Evolutionary conservation across 2,329 filamentous ascomycete genomes (phyloP).

Genomic region (Claviceps humidiphila): DNA sequence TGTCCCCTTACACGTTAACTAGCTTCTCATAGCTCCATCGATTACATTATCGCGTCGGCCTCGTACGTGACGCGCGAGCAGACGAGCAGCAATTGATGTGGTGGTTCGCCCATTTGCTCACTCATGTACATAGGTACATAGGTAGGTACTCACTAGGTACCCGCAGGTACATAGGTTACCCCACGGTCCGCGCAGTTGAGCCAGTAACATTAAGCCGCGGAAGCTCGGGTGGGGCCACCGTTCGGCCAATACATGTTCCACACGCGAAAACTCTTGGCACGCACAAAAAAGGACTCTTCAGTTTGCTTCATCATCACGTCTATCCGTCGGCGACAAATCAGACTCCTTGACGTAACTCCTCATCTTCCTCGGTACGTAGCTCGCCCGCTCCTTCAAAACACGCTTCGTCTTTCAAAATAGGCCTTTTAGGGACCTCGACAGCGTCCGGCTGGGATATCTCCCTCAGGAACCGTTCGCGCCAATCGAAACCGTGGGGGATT

Average conservation of each 20-base stretch:
- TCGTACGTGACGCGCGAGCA: too few relatives aligned
- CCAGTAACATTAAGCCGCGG: not conserved
- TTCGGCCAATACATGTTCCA: constrained; percentile 26
- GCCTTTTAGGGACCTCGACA: too few relatives aligned
- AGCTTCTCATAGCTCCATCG: too few relatives aligned
- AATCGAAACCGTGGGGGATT: not conserved
- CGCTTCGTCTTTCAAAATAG: not conserved
- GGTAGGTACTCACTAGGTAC: too few relatives aligned
- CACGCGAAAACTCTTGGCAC: constrained; percentile 31
- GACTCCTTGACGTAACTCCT: constrained; percentile 19
- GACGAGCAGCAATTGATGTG: too few relatives aligned
- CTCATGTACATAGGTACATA: too few relatives aligned
- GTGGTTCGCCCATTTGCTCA: too few relatives aligned
- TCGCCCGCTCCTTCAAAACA: constrained; percentile 1
- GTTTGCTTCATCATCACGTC: constrained; percentile 22
- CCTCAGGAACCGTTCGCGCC: not conserved
- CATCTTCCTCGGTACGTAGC: constrained; percentile 20
- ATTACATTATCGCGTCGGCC: too few relatives aligned
- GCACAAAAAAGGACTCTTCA: constrained; percentile 28
- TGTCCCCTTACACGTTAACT: too few relatives aligned
- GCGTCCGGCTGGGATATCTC: too few relatives aligned
- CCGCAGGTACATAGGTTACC: not conserved
- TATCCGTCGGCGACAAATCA: constrained; percentile 22
- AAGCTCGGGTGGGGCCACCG: constrained; percentile 5
- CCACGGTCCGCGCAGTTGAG: not conserved